phyloP scores from a whole-genome alignment of 306 rosid species.

The Begonia masoniana region DNA sequence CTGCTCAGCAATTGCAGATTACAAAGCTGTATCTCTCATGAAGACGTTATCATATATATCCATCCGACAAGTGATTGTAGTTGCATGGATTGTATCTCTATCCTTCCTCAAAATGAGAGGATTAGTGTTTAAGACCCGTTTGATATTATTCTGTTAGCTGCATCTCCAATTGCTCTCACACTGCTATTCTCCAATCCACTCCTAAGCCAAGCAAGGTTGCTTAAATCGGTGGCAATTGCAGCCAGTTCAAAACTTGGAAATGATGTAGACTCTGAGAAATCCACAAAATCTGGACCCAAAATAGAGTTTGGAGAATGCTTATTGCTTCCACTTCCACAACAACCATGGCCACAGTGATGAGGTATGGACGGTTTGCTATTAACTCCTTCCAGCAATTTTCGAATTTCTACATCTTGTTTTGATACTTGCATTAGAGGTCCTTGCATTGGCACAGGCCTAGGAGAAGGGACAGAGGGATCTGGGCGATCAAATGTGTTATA shows the following conservation, averaged over 20 bases:
- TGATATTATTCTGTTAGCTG: conserved; percentile 33
- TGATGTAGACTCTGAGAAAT: conserved; percentile 56
- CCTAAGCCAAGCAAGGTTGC: conserved; percentile 90
- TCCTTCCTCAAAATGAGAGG: conserved; percentile 12
- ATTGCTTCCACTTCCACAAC: conserved; percentile 31
- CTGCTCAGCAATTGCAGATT: too few species aligned
- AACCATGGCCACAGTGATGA: conserved; percentile 71
- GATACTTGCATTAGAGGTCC: conserved; percentile 48
- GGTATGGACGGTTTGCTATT: conserved; percentile 39
- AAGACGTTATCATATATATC: not conserved
- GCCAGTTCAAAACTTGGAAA: conserved; percentile 83
- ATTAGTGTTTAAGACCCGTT: conserved; percentile 24
- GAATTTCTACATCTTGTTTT: conserved; percentile 38
- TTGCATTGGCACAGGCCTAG: conserved; percentile 47
- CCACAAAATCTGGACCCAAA: conserved; percentile 84
- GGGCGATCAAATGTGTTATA: conserved; percentile 38
- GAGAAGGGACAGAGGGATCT: conserved; percentile 26
- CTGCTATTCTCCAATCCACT: conserved; percentile 83
- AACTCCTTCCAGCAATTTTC: conserved; percentile 47
- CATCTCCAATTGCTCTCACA: conserved; percentile 53
- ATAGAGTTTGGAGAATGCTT: conserved; percentile 29
- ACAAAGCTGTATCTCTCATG: not conserved
- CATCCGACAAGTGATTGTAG: conserved; percentile 3
- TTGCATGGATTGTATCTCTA: conserved; percentile 2
- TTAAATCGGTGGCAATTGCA: conserved; percentile 82